A percentile compares a stretch with the other conserved stretches of the same genome.
Conservation (phyloP, 2,329 filamentous ascomycete genomes). For the Nothopassalora personata region DNA sequence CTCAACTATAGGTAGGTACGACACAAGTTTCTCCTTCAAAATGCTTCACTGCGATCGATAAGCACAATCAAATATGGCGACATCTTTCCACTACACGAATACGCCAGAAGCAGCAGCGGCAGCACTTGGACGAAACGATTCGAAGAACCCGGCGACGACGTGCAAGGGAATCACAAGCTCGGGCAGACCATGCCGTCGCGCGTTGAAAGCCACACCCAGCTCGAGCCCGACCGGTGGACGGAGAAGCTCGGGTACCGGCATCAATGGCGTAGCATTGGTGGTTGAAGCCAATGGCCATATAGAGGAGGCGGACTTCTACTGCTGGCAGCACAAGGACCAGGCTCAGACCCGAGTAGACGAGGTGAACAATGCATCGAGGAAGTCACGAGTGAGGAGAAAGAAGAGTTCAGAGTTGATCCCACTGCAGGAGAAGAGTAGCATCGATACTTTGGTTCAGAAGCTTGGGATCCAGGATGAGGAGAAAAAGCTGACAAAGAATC, state of each 20-base stretch:
- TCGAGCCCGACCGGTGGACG: conserved; percentile 32
- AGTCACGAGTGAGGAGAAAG: conserved; percentile 10
- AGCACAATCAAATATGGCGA: background rate
- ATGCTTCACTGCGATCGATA: background rate
- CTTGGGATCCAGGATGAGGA: conserved; percentile 49
- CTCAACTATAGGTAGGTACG: conserved; percentile 4
- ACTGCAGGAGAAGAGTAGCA: conserved; percentile 63
- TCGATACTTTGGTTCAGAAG: conserved; percentile 80
- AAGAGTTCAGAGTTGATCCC: conserved; percentile 47
- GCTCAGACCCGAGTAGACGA: conserved; percentile 42
- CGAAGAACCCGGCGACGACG: conserved; percentile 74
- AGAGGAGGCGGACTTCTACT: conserved; percentile 62
- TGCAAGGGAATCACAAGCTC: conserved; percentile 80
- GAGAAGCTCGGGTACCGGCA: conserved; percentile 8
- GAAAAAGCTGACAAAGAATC: background rate
- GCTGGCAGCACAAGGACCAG: conserved; percentile 94
- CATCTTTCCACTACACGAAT: background rate
- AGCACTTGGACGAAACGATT: conserved; percentile 71
- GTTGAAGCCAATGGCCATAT: conserved; percentile 51
- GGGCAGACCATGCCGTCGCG: conserved; percentile 77
- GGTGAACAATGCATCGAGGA: conserved; percentile 15
- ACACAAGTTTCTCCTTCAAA: background rate
- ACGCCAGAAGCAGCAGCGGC: conserved; percentile 58
- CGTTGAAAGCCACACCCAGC: conserved; percentile 45
- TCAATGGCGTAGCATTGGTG: conserved; percentile 37